Conservation (phyloP, 371 early-diverging fungal genomes). For the Mucor piriformis region DNA sequence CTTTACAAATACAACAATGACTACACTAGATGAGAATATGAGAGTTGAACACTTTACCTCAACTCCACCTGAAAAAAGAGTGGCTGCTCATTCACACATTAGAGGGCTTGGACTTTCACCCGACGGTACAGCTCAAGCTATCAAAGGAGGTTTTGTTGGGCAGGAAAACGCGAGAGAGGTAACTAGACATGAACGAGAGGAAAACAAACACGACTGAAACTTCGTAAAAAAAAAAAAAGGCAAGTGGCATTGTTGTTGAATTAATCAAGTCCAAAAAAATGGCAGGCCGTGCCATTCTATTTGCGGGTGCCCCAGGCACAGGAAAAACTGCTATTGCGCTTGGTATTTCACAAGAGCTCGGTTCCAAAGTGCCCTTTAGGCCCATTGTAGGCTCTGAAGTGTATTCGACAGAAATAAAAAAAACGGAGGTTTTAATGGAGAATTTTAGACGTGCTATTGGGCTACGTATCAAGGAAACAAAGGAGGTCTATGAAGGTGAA, state of each 20-base stretch:
- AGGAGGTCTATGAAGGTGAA: slow-evolving; percentile 99
- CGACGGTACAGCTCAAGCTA: slow-evolving; percentile 88
- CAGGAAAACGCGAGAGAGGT: slow-evolving; percentile 91
- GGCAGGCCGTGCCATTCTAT: slow-evolving; percentile 95
- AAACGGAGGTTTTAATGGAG: slow-evolving; percentile 98
- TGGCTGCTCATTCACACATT: slow-evolving; percentile 97
- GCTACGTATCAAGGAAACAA: slow-evolving; percentile 96
- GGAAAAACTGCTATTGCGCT: slow-evolving; percentile 95
- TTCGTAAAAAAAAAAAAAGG: slow-evolving; percentile 41
- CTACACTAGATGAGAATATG: slow-evolving; percentile 49
- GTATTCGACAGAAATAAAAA: slow-evolving; percentile 97
- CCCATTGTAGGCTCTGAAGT: slow-evolving; percentile 99
- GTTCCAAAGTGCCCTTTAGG: slow-evolving; percentile 97
- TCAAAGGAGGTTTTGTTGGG: slow-evolving; percentile 93
- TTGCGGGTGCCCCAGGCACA: slow-evolving; percentile 98
- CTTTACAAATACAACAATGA: too few species aligned
- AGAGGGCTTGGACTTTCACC: slow-evolving; percentile 82
- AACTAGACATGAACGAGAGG: too few species aligned
- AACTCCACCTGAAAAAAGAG: slow-evolving; percentile 85
- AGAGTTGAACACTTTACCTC: slow-evolving; percentile 82
- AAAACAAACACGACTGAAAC: too few species aligned
- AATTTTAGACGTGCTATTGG: slow-evolving; percentile 97
- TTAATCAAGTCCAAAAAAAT: slow-evolving; percentile 94
- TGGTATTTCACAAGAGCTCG: slow-evolving; percentile 95
- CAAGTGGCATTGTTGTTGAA: slow-evolving; percentile 93